A percentile compares a stretch with the other conserved stretches of the same genome.
Evolutionary conservation across 2,329 filamentous ascomycete species (phyloP).

Genomic region (Exophiala viscosa): DNA sequence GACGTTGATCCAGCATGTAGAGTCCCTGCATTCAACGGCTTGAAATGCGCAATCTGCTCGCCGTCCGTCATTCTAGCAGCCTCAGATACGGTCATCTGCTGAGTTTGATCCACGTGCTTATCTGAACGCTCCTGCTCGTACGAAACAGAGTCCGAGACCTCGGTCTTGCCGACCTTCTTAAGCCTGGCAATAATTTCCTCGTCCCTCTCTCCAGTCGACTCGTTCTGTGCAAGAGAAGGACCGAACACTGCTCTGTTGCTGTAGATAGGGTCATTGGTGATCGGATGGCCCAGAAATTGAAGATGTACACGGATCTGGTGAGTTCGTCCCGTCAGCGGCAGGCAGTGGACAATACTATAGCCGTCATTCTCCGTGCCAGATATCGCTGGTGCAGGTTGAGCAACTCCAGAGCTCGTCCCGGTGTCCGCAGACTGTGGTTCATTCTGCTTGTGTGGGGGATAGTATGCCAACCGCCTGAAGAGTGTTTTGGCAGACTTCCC

Average conservation of each 20-base stretch:
- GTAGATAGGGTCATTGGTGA: conserved; percentile 97
- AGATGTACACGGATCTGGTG: conserved; percentile 94
- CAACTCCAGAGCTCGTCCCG: conserved; percentile 9
- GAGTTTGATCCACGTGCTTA: conserved; percentile 25
- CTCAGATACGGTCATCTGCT: conserved; percentile 27
- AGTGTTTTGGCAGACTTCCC: conserved; percentile 87
- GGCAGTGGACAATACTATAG: conserved; percentile 91
- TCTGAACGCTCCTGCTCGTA: conserved; percentile 57
- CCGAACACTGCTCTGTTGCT: conserved; percentile 93
- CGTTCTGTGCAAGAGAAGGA: conserved; percentile 65
- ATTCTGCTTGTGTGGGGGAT: conserved; percentile 48
- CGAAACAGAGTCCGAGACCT: conserved; percentile 82
- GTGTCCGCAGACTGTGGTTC: conserved; percentile 23
- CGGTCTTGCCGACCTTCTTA: conserved; percentile 87
- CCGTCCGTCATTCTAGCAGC: conserved; percentile 12
- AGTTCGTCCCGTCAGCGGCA: conserved; percentile 88
- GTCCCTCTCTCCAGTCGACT: conserved; percentile 69
- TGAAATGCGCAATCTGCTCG: conserved; percentile 13
- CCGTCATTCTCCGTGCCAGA: conserved; percentile 56
- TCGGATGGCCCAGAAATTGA: conserved; percentile 90
- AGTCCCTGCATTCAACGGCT: conserved; percentile 29
- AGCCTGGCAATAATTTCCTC: conserved; percentile 85
- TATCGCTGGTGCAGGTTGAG: conserved; percentile 33
- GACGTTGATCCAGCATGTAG: conserved; percentile 31
- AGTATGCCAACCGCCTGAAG: conserved; percentile 90